Conservation (phyloP, 352 stramenopile genomes). For the Aphanomyces invadans region DNA sequence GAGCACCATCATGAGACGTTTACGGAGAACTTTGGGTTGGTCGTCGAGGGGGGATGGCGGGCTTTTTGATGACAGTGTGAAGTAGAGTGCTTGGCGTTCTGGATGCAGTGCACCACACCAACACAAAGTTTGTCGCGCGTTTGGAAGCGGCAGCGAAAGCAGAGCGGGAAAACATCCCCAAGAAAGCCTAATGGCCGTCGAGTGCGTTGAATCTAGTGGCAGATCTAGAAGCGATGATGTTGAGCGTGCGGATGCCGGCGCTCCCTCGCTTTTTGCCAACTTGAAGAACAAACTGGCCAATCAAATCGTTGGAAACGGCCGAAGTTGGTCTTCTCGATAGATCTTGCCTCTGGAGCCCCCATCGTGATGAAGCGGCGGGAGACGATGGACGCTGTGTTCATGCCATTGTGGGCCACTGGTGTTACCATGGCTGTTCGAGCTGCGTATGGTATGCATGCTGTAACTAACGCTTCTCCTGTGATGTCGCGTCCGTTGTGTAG, state of each 20-base stretch:
- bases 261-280: too few species aligned
- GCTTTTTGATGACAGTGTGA: background rate
- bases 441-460: background rate
- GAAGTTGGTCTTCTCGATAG: background rate
- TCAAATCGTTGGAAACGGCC: background rate
- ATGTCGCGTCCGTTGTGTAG: background rate
- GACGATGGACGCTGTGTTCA: background rate
- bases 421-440: background rate
- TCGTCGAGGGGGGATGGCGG: background rate
- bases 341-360: background rate
- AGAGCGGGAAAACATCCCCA: background rate
- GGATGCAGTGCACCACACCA: slow-evolving; percentile 18
- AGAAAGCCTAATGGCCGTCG: too few species aligned
- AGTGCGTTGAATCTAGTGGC: too few species aligned
- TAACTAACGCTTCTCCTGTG: background rate
- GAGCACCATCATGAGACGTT: slow-evolving; percentile 23
- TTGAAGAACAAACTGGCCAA: background rate
- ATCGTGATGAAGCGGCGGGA: background rate
- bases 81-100: slow-evolving; percentile 16
- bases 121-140: slow-evolving; percentile 10
- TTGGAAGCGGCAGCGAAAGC: background rate
- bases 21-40: slow-evolving; percentile 21
- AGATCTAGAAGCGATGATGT: too few species aligned
- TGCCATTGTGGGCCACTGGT: background rate
- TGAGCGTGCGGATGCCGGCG: too few species aligned